Base-by-base conservation (phyloP, 1,284 basidiomycete genomes). In the Clitocybe nebularis region DNA sequence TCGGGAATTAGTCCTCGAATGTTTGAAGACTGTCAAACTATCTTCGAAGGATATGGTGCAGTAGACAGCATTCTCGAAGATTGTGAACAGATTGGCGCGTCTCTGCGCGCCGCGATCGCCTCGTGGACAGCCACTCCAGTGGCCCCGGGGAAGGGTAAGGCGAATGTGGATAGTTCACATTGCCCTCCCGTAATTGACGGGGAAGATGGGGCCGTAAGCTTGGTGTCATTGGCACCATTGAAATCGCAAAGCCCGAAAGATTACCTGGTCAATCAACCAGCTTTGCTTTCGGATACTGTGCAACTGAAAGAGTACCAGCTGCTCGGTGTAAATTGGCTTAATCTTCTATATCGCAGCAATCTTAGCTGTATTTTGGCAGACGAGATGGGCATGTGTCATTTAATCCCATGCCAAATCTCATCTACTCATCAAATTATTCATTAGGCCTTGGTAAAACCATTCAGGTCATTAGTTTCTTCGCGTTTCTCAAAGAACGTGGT, bases 391-490 rank as follows among this genome's bases (percentile, higher is more conserved):
- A 59, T 53, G 79, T 74, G 29, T 24, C 22, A 36, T 40, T 39
- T 41, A 37, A 25, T 28, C 24, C 39, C 36, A 33, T 36, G 35
- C 16, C 20, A 45, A 40, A 20, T 43, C 30, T 44, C 36, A 6
- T 41, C 45, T 52, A 36, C 29, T 51, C 34, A 47, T 32, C 22
- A 24, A 48, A 37, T 40, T 25, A 14, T 32, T 35, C 43, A 21
- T 22, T 54, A 92, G 91, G 93, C 56, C 81, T 99, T 44, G 96
- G 96, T 21, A 99, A 99, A 73, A 99, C 95, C 1, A 89, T 93
- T 17, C 95, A 99, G 67, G 95, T 99, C 41, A 98, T 99, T 57
- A 88, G 93, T 41, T 96, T 99, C 70, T 79, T 99, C 43, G 89
- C 94, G 1, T 78, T 89, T 53, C 73, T 98, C 45, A 93, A 92